These are phyloP conservation scores for Penicillium manginii DNA, from an alignment of 495 filamentous ascomycete genomes.

Conservation along the genomic window DNA sequence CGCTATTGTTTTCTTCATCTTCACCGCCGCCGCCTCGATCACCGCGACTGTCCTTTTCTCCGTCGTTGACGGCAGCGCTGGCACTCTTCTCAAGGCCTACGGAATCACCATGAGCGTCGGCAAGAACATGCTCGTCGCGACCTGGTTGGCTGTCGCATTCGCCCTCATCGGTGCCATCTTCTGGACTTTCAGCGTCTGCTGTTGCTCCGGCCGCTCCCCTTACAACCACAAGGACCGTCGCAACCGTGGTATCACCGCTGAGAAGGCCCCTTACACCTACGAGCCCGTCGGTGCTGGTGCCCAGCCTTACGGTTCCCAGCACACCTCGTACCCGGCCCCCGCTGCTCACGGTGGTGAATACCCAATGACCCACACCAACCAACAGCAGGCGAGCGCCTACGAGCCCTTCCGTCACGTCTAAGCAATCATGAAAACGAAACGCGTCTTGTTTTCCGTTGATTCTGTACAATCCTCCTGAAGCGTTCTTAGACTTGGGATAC, in stretches of 20 bases:
- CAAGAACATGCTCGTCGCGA: conserved; percentile 64
- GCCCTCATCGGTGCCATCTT: conserved; percentile 73
- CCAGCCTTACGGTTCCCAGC: conserved; percentile 25
- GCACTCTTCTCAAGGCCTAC: conserved; percentile 65
- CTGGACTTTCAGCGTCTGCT: conserved; percentile 91
- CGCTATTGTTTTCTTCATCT: conserved; percentile 59
- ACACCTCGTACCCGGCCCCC: conserved; percentile 37
- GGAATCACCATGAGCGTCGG: conserved; percentile 66
- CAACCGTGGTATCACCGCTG: conserved; percentile 40
- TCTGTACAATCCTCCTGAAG: conserved; percentile 16
- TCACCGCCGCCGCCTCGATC: conserved; percentile 59
- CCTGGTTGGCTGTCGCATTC: conserved; percentile 83
- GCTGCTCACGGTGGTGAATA: conserved; percentile 24
- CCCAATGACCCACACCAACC: conserved; percentile 28
- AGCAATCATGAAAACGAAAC: conserved; percentile 17
- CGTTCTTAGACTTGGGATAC: conserved; percentile 32
- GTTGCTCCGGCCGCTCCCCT: conserved; percentile 70
- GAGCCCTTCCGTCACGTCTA: conserved; percentile 53
- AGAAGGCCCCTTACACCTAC: conserved; percentile 57
- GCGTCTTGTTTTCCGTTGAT: conserved; percentile 1
- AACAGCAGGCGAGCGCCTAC: conserved; percentile 37
- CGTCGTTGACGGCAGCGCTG: conserved; percentile 60
- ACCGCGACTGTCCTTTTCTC: conserved; percentile 65
- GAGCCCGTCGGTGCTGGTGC: conserved; percentile 47
- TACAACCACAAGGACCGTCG: conserved; percentile 43